A percentile compares a stretch with the other conserved stretches of the same genome.
phyloP scores from a whole-genome alignment of 1,284 basidiomycete species.

The Papiliotrema fonsecae region DNA sequence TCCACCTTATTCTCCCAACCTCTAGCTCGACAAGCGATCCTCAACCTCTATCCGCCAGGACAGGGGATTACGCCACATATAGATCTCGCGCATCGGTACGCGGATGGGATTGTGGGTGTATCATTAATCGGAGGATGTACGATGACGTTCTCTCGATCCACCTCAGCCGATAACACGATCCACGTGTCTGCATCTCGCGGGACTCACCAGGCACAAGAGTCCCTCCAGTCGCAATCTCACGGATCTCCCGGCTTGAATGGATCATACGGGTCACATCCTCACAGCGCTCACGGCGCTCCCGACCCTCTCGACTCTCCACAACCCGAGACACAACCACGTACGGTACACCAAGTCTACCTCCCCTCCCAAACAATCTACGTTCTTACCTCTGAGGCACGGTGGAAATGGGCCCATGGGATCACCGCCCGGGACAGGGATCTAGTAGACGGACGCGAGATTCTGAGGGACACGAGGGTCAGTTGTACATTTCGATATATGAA shows the following conservation, averaged over 20 bases:
- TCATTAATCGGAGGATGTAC: conserved; percentile 38
- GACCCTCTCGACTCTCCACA: conserved; percentile 20
- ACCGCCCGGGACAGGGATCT: conserved; percentile 24
- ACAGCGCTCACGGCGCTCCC: too few relatives aligned
- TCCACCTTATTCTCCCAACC: conserved; percentile 22
- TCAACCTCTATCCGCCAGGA: conserved; percentile 50
- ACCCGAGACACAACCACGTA: not conserved
- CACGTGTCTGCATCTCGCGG: too few relatives aligned
- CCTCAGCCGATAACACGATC: too few relatives aligned
- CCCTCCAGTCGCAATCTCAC: too few relatives aligned
- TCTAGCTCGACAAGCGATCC: conserved; percentile 44
- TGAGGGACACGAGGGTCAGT: conserved; percentile 40
- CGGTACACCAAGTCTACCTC: conserved; percentile 48
- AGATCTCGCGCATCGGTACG: conserved; percentile 49
- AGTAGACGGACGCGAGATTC: conserved; percentile 24
- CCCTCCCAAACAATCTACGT: conserved; percentile 46
- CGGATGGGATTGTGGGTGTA: conserved; percentile 45
- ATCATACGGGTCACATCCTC: too few relatives aligned
- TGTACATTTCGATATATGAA: conserved; percentile 47
- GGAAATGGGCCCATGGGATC: conserved; percentile 52
- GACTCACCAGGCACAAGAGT: too few relatives aligned
- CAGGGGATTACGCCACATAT: conserved; percentile 50
- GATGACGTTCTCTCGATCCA: too few relatives aligned
- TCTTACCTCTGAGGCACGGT: conserved; percentile 46
- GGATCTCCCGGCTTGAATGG: too few relatives aligned